Conservation (phyloP, 106 monocot species). For the Xerophyta viscosa region DNA sequence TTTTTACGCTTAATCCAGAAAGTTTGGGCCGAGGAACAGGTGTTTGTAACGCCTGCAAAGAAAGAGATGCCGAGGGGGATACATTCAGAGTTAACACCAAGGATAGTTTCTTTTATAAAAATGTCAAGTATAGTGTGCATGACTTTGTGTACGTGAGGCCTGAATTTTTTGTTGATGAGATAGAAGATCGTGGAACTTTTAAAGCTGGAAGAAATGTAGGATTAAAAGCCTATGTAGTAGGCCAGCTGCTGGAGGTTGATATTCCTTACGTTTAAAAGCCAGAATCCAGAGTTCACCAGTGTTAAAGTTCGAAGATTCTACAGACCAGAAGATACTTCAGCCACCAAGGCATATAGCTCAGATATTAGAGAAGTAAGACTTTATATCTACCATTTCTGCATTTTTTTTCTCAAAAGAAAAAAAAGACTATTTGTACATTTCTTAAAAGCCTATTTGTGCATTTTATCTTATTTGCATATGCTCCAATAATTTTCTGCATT, state of each 20-base stretch:
- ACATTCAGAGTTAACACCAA: constrained; percentile 39
- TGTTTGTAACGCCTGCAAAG: constrained; percentile 63
- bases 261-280: constrained; percentile 22
- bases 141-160: constrained; percentile 76
- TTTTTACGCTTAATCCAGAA: constrained; percentile 45
- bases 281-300: constrained; percentile 26
- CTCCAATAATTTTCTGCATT: neutral
- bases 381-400: constrained; percentile 3
- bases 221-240: constrained; percentile 67
- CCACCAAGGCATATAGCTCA: constrained; percentile 67
- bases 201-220: constrained; percentile 90
- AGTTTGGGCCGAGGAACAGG: constrained; percentile 77
- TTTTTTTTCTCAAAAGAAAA: too few species aligned
- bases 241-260: constrained; percentile 55
- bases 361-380: constrained; percentile 86
- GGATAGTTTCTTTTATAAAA: constrained; percentile 48
- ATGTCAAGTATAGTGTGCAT: constrained; percentile 47
- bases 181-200: constrained; percentile 49
- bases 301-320: constrained; percentile 85
- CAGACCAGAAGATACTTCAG: constrained; percentile 85
- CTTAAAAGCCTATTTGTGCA: too few species aligned
- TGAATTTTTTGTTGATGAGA: constrained; percentile 47
- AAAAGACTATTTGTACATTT: too few species aligned
- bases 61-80: constrained; percentile 26
- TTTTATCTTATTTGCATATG: too few species aligned